phyloP scores from a whole-genome alignment of 306 rosid species.

The Lotus japonicus region DNA sequence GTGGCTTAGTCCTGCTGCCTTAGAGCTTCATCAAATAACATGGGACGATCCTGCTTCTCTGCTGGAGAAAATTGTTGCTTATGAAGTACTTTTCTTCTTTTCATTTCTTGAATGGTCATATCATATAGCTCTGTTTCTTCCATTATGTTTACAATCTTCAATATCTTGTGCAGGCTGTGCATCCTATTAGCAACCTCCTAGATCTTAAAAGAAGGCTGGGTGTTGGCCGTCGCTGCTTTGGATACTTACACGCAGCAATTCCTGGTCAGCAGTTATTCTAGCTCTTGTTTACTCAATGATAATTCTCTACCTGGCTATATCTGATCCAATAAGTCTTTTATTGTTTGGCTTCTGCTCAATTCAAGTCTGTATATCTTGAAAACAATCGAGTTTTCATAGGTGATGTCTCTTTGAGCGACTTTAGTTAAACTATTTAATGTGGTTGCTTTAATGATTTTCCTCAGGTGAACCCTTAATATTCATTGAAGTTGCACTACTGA shows the following conservation, averaged over 20 bases:
- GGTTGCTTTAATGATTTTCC: constrained; percentile 4
- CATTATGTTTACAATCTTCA: constrained; percentile 11
- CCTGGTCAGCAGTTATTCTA: constrained; percentile 64
- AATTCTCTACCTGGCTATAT: no score
- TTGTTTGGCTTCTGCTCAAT: no score
- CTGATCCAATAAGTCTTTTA: no score
- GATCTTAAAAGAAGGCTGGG: constrained; percentile 99
- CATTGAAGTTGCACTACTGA: constrained; percentile 88
- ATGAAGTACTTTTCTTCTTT: constrained; percentile 53
- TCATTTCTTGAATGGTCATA: constrained; percentile 15
- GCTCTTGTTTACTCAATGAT: no score
- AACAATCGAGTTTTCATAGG: no score
- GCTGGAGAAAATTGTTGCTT: constrained; percentile 93
- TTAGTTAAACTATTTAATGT: constrained; percentile 5
- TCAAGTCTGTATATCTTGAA: no score
- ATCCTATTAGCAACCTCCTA: constrained; percentile 92
- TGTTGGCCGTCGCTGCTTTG: constrained; percentile 90
- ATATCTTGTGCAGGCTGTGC: constrained; percentile 73
- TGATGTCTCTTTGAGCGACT: no score
- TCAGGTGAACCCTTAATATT: constrained; percentile 83
- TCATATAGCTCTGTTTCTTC: background rate
- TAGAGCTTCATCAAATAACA: constrained; percentile 95
- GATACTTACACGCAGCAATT: constrained; percentile 89
- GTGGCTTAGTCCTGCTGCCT: constrained; percentile 95
- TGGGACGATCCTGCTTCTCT: constrained; percentile 98